phyloP scores from a whole-genome alignment of 768 basidiomycete species.

The Mycena maculata region DNA sequence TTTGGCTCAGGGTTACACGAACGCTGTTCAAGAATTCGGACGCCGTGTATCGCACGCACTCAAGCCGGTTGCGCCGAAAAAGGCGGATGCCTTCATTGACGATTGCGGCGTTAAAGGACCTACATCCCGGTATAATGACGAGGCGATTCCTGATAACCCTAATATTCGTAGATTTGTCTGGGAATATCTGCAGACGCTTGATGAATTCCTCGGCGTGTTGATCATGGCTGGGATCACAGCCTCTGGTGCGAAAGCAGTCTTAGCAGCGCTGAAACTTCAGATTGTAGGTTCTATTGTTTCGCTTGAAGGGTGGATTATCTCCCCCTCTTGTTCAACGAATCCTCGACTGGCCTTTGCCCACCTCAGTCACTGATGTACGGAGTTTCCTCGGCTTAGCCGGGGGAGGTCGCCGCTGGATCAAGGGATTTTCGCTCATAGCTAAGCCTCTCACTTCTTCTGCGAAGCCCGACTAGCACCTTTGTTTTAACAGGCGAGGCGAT shows the following conservation, averaged over 20 bases:
- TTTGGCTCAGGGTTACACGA: slow-evolving; percentile 26
- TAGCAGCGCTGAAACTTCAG: slow-evolving; percentile 34
- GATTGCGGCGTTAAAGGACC: slow-evolving; percentile 43
- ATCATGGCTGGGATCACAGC: slow-evolving; percentile 44
- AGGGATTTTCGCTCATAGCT: slow-evolving; percentile 39
- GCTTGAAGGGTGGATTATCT: slow-evolving; percentile 43
- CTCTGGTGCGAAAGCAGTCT: slow-evolving; percentile 45
- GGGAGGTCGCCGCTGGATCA: slow-evolving; percentile 40
- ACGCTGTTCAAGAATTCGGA: slow-evolving; percentile 16
- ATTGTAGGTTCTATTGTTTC: slow-evolving; percentile 47
- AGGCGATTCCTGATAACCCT: slow-evolving; percentile 39
- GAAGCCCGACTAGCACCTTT: slow-evolving; percentile 36
- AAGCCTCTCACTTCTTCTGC: slow-evolving; percentile 36
- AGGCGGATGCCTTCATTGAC: slow-evolving; percentile 34
- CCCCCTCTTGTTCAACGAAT: slow-evolving; percentile 41
- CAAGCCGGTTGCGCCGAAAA: not conserved
- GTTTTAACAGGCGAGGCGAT: slow-evolving; percentile 37
- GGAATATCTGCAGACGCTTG: slow-evolving; percentile 37
- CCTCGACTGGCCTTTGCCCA: slow-evolving; percentile 42
- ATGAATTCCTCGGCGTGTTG: slow-evolving; percentile 25
- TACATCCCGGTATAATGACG: slow-evolving; percentile 31
- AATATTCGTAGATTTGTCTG: slow-evolving; percentile 45
- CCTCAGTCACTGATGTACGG: slow-evolving; percentile 34
- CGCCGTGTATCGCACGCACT: slow-evolving; percentile 8
- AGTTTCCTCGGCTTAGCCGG: slow-evolving; percentile 42